Conservation (phyloP, 257 asterid genomes). For the Solanum sejunctum region DNA sequence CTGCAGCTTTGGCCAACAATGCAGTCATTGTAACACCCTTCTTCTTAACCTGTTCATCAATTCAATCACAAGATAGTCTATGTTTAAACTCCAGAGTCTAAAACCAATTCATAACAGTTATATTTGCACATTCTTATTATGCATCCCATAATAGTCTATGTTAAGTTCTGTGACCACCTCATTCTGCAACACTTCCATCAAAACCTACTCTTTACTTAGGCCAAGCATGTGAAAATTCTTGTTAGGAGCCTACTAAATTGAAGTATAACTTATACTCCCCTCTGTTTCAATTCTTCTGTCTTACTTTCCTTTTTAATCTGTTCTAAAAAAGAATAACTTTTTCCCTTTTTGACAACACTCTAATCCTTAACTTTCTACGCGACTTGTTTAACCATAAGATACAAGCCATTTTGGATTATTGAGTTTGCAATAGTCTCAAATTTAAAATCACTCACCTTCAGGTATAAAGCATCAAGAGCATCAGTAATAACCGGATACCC, state of each 20-base stretch:
- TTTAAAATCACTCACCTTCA: conserved; percentile 37
- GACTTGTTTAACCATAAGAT: too few species aligned
- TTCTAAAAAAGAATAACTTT: not conserved
- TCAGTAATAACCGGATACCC: conserved; percentile 6
- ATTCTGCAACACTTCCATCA: not conserved
- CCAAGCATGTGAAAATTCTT: not conserved
- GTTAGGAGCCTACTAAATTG: not conserved
- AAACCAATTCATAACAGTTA: not conserved
- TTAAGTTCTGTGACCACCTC: not conserved
- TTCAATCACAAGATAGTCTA: not conserved
- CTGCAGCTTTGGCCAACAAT: conserved; percentile 82
- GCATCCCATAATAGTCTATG: not conserved
- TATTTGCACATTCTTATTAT: not conserved
- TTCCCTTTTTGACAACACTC: too few species aligned
- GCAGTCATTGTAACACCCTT: conserved; percentile 93
- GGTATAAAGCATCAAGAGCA: conserved; percentile 64
- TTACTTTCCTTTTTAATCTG: not conserved
- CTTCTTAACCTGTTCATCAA: conserved; percentile 44
- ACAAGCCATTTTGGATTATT: not conserved
- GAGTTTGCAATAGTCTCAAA: not conserved
- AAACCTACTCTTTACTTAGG: not conserved
- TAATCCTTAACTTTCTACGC: too few species aligned
- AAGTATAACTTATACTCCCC: not conserved
- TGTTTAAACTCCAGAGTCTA: not conserved
- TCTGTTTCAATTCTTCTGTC: not conserved